phyloP scores from a whole-genome alignment of 345 rosid genomes.

The Camelina neglecta region DNA sequence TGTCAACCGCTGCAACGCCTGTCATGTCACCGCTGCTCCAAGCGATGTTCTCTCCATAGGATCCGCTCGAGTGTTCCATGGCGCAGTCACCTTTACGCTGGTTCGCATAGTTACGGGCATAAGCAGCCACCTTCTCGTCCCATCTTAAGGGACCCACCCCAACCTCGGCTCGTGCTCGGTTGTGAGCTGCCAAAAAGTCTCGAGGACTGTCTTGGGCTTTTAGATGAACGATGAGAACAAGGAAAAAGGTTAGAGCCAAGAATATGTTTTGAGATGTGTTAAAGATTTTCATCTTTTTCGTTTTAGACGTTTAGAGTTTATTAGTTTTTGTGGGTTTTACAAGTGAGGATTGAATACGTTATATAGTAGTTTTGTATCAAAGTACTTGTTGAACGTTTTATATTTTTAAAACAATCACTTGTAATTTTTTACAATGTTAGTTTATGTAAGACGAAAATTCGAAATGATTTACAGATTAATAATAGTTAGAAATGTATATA shows the following conservation, averaged over 20 bases:
- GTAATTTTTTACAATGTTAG: slow-evolving; percentile 18
- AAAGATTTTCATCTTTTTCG: slow-evolving; percentile 28
- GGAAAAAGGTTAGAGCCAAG: slow-evolving; percentile 25
- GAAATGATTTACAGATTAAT: not conserved
- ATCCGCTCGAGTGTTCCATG: slow-evolving; percentile 52
- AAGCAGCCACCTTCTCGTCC: slow-evolving; percentile 53
- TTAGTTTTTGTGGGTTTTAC: slow-evolving; percentile 4
- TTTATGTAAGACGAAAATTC: slow-evolving; percentile 17
- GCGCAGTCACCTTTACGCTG: slow-evolving; percentile 49
- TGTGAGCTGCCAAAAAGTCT: slow-evolving; percentile 58
- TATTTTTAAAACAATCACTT: not conserved
- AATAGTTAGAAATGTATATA: slow-evolving; percentile 7
- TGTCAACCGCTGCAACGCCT: slow-evolving; percentile 50
- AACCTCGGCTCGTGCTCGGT: slow-evolving; percentile 52
- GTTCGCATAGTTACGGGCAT: slow-evolving; percentile 49
- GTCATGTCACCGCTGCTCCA: slow-evolving; percentile 47
- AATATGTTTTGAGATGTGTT: slow-evolving; percentile 28
- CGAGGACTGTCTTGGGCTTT: slow-evolving; percentile 50
- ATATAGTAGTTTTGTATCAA: slow-evolving; percentile 31
- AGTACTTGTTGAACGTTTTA: slow-evolving; percentile 16
- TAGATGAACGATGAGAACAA: slow-evolving; percentile 27
- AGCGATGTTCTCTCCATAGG: slow-evolving; percentile 69
- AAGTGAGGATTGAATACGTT: slow-evolving; percentile 12
- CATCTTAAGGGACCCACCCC: slow-evolving; percentile 55
- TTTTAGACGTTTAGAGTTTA: not conserved